Evolutionary conservation across 805 yeast species (phyloP), one percentile per base, ranked within the genome.

Genomic region (Hermanozyma aechmeae): DNA sequence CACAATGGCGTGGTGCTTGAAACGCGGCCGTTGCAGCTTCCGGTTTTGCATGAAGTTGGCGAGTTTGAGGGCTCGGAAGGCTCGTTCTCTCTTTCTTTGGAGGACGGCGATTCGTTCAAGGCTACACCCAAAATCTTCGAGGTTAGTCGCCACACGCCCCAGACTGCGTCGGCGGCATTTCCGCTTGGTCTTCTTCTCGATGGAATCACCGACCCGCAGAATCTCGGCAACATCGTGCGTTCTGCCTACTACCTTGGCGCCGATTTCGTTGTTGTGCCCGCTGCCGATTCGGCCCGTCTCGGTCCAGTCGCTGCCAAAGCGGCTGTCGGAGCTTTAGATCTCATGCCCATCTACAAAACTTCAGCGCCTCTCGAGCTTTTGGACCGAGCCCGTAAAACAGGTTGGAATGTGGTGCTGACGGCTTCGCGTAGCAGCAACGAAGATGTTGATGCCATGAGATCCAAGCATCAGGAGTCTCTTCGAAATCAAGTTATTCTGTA

Each of bases 121-220:
- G 20, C 20, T 17, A 10, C 10, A 17, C 20, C 9, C 20, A 10
- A 17, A 10, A 10, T 7, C 9, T 7, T 7, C 7, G 9, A 17
- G 20, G 9, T 10, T 10, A 17, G 6, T n/a, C n/a, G n/a, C n/a
- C n/a, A n/a, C n/a, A n/a, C n/a, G n/a, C n/a, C n/a, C n/a, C 24
- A 11, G 12, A 28, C 32, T 18, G 35, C 26, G 7, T 12, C 26
- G 16, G 32, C 27, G 16, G 36, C 30, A 19, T 48, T 37, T 42
- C 93, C 95, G 3, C 43, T 86, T 12, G 95, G 85, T 0, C 40
- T 85, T 3, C 84, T 68, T 42, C 54, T 85, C 15, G 95, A 85
- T 51, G 84, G 81, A 34, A 65, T 86, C 25, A 73, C 82, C 10
- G 95, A 85, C 50, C 89, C 95, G 1, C 93, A 83, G 49, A 85